Base-by-base conservation (phyloP, 2,329 filamentous ascomycete species). In the Neofusicoccum laricinum region DNA sequence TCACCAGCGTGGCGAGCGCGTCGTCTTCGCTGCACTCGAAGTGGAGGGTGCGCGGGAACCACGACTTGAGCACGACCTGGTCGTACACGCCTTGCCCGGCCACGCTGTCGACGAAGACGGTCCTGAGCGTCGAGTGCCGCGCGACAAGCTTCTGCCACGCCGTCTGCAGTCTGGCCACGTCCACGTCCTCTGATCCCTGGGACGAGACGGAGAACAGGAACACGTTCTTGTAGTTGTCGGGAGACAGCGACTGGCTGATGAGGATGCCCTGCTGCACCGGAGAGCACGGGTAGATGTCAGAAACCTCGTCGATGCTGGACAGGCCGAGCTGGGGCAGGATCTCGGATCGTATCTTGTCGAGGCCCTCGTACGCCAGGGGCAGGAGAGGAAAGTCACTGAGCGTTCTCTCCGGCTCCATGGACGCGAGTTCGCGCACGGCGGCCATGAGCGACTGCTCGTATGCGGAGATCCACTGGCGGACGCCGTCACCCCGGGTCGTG, bases 401-500 rank as follows among this genome's bases (percentile, higher is more conserved):
- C 34, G 50, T 53, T 15, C 50, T 38, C 15, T 25, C 57, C 32
- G 41, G 57, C 43, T n/a, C 19, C 30, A 17, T 45, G 25, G 10
- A 10, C 6, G 57, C 34, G 41, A 61, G 41, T 34, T 41, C 72
- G 66, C 67, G 67, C 63, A 71, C 77, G 71, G 67, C 72, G 4
- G 67, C 61, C 1, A 67, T 67, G 4, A 82, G 72, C 1, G 74
- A 71, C 3, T 73, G 58, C 19, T 73, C 70, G 61, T 77, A 83
- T 40, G 70, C 68, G 0, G 71, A 69, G 2, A 84, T 74, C 82
- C 82, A 84, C 15, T 70, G 45, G 12, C 72, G 71, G 19, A 85
- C 80, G 0, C 69, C 69, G 3, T 74, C 68, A 65, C 84, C 80
- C 66, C 83, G 79, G 8, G 70, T 69, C 79, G 83, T 83, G 36